phyloP scores from a whole-genome alignment of 2,329 filamentous ascomycete genomes.

The Cladophialophora psammophila region DNA sequence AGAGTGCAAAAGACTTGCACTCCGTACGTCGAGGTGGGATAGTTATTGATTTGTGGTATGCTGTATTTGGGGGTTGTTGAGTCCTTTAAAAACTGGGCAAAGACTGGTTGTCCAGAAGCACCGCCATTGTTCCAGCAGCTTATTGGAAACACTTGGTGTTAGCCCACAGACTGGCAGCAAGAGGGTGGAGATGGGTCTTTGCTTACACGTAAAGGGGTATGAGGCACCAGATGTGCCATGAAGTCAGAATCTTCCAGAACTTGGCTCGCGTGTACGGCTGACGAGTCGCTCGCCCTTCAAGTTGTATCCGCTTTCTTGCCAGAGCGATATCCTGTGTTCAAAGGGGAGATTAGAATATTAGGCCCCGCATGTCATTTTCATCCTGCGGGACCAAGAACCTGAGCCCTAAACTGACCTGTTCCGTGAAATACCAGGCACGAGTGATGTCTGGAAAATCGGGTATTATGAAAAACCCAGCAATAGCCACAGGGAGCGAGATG shows the following conservation, averaged over 20 bases:
- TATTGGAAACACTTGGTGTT: not conserved
- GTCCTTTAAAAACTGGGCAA: conserved; percentile 38
- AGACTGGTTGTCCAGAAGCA: conserved; percentile 27
- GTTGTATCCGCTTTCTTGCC: conserved; percentile 57
- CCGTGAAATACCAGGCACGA: conserved; percentile 46
- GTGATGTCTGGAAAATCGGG: conserved; percentile 56
- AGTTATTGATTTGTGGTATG: conserved; percentile 38
- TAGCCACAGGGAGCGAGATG: conserved; percentile 53
- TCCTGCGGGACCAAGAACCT: not conserved
- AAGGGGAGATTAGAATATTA: not conserved
- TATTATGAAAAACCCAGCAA: conserved; percentile 53
- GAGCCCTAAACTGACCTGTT: conserved; percentile 22
- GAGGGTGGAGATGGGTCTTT: not conserved
- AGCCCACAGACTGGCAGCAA: not conserved
- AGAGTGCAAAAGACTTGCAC: conserved; percentile 34
- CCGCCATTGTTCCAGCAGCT: conserved; percentile 24
- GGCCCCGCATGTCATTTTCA: not conserved
- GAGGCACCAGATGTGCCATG: conserved; percentile 31
- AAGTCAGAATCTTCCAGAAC: conserved; percentile 23
- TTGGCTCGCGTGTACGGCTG: conserved; percentile 22
- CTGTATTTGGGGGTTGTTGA: conserved; percentile 43
- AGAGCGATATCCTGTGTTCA: conserved; percentile 51
- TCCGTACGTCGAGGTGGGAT: conserved; percentile 35
- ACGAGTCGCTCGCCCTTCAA: conserved; percentile 5
- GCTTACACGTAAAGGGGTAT: conserved; percentile 25